Evolutionary conservation across 2,329 filamentous ascomycete species (phyloP).

Genomic region (Apiospora saccharicola): DNA sequence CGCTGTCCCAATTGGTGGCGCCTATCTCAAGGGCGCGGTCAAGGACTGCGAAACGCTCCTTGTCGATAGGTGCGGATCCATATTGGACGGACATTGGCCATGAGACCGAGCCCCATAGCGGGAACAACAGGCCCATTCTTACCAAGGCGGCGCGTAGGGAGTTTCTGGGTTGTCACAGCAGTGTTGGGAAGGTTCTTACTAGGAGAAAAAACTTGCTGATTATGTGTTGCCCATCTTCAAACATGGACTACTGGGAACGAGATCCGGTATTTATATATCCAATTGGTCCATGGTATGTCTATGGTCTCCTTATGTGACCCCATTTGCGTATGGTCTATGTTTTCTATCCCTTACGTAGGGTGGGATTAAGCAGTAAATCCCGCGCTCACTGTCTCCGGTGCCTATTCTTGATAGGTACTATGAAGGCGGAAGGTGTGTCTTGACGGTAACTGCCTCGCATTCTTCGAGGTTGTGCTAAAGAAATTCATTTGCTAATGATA

Average conservation of each 20-base stretch:
- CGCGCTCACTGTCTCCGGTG: neutral
- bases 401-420: neutral
- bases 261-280: neutral
- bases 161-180: neutral
- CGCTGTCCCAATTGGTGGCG: neutral
- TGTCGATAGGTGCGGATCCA: neutral
- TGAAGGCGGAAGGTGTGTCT: neutral
- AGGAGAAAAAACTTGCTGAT: neutral
- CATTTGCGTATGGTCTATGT: neutral
- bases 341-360: neutral
- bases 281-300: neutral
- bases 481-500: too few relatives aligned
- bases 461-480: too few relatives aligned
- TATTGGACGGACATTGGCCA: neutral
- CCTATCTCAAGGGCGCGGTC: neutral
- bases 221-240: neutral
- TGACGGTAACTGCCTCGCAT: too few relatives aligned
- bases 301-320: neutral
- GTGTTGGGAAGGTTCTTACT: neutral
- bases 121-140: neutral
- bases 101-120: neutral
- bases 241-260: too few relatives aligned
- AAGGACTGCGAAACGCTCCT: neutral
- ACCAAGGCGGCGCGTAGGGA: slow-evolving; percentile 23
- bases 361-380: neutral